These are phyloP conservation scores for Microdochium bolleyi DNA, from an alignment of 2,329 filamentous ascomycete genomes.

Conservation along the genomic window DNA sequence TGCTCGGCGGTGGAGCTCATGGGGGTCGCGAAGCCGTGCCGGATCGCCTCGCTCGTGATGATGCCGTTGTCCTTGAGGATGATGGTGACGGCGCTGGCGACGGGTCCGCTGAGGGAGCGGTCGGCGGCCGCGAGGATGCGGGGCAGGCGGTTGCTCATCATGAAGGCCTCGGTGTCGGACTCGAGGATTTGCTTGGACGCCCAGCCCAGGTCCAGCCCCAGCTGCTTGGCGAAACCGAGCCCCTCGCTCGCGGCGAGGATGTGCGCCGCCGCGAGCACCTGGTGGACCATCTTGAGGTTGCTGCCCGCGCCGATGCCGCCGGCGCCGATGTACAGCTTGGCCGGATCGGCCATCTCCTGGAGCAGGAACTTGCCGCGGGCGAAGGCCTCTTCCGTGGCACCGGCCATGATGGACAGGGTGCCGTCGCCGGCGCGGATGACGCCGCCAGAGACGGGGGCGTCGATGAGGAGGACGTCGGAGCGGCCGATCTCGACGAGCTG, in stretches of 20 bases:
- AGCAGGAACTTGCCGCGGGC: slow-evolving; percentile 50
- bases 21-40: slow-evolving; percentile 48
- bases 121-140: slow-evolving; percentile 44
- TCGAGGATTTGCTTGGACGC: slow-evolving; percentile 34
- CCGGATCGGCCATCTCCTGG: slow-evolving; percentile 51
- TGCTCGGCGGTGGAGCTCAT: slow-evolving; percentile 58
- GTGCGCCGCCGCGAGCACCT: slow-evolving; percentile 56
- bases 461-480: slow-evolving; percentile 58
- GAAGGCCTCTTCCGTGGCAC: slow-evolving; percentile 48
- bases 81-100: slow-evolving; percentile 51
- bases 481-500: slow-evolving; percentile 48
- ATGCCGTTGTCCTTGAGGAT: slow-evolving; percentile 57
- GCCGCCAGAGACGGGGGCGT: slow-evolving; percentile 67
- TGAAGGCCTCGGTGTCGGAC: slow-evolving; percentile 49
- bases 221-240: slow-evolving; percentile 47
- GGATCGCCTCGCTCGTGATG: slow-evolving; percentile 57
- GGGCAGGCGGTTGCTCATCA: slow-evolving; percentile 51
- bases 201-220: slow-evolving; percentile 40
- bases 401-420: slow-evolving; percentile 69
- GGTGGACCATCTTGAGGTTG: slow-evolving; percentile 57
- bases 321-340: slow-evolving; percentile 54
- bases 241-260: slow-evolving; percentile 53
- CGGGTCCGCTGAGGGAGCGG: slow-evolving; percentile 47
- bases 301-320: slow-evolving; percentile 53
- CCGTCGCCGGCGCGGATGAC: slow-evolving; percentile 61